These are phyloP conservation scores for Fusarium aywerte DNA, from an alignment of 2,329 filamentous ascomycete genomes.

Conservation along the genomic window DNA sequence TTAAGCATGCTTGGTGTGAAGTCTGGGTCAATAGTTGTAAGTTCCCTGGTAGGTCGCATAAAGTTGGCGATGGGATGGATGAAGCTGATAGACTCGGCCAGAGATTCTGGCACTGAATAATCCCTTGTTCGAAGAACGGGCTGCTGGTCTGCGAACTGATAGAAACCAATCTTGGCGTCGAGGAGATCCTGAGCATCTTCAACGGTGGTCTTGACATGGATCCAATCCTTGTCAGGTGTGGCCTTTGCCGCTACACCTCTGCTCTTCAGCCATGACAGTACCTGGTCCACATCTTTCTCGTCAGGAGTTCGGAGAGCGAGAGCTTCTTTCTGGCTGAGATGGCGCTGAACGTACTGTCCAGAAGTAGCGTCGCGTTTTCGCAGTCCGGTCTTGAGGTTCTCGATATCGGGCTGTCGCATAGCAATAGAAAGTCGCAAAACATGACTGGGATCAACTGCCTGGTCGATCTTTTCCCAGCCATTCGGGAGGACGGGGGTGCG, in stretches of 20 bases:
- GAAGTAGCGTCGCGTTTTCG: conserved; percentile 23
- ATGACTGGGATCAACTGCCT: conserved; percentile 39
- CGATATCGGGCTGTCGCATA: conserved; percentile 48
- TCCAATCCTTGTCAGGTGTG: conserved; percentile 53
- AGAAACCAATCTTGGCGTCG: conserved; percentile 54
- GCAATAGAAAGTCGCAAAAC: conserved; percentile 49
- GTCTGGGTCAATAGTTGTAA: conserved; percentile 32
- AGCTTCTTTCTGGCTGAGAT: conserved; percentile 54
- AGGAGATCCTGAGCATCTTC: conserved; percentile 54
- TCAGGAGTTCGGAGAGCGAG: conserved; percentile 51
- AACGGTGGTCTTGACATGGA: conserved; percentile 57
- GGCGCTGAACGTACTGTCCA: conserved; percentile 27
- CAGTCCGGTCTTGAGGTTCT: conserved; percentile 43
- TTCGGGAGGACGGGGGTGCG: conserved; percentile 44
- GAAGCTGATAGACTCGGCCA: conserved; percentile 56
- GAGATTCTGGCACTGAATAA: conserved; percentile 57
- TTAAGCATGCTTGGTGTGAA: conserved; percentile 16
- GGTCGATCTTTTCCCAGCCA: conserved; percentile 47
- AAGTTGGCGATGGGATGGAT: conserved; percentile 62
- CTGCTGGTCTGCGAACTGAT: conserved; percentile 53
- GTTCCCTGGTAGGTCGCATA: conserved; percentile 55
- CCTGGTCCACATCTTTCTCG: conserved; percentile 48
- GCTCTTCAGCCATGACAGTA: conserved; percentile 56
- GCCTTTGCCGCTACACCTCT: conserved; percentile 51
- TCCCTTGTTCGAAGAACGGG: conserved; percentile 57